Percentiles rank a stretch among this genome's conserved stretches.
Evolutionary conservation across 495 filamentous ascomycete genomes (phyloP).

Genomic region (Lophiostoma macrostomum): DNA sequence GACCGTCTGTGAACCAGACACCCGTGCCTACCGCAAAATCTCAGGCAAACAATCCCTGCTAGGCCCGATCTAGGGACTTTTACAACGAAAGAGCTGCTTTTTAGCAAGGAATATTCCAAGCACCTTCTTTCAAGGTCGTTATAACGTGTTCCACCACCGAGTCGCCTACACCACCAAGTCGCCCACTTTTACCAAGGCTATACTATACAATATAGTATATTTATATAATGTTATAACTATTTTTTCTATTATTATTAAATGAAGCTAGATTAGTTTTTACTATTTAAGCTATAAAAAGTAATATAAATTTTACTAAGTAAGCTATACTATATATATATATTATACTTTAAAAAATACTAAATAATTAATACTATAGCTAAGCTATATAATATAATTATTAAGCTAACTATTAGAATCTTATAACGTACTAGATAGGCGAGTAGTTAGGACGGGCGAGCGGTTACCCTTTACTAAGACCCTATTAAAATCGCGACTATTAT

Average conservation of each 20-base stretch:
- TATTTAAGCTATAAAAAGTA: conserved; percentile 15
- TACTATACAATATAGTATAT: background rate
- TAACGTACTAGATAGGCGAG: too few relatives aligned
- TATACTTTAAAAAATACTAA: conserved; percentile 10
- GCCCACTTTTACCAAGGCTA: background rate
- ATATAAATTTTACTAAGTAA: background rate
- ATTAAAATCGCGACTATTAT: too few relatives aligned
- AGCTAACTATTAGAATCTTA: conserved; percentile 37
- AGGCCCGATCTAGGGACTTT: too few relatives aligned
- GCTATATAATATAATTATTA: conserved; percentile 11
- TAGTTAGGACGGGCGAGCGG: too few relatives aligned
- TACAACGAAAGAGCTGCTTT: too few relatives aligned
- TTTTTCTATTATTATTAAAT: background rate
- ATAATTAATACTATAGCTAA: conserved; percentile 3
- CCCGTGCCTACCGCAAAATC: too few relatives aligned
- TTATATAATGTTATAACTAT: conserved; percentile 1
- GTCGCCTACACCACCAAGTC: conserved; percentile 5
- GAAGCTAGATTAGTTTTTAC: conserved; percentile 23
- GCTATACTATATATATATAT: conserved; percentile 11
- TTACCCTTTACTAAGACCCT: too few relatives aligned
- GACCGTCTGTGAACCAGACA: too few relatives aligned
- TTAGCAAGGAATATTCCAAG: too few relatives aligned
- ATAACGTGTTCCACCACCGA: too few relatives aligned
- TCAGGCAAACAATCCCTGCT: too few relatives aligned
- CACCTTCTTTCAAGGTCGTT: too few relatives aligned